Percentiles rank a stretch among this genome's conserved stretches.
phyloP scores from a whole-genome alignment of 345 rosid genomes.

The Psidium friedrichsthalianum region DNA sequence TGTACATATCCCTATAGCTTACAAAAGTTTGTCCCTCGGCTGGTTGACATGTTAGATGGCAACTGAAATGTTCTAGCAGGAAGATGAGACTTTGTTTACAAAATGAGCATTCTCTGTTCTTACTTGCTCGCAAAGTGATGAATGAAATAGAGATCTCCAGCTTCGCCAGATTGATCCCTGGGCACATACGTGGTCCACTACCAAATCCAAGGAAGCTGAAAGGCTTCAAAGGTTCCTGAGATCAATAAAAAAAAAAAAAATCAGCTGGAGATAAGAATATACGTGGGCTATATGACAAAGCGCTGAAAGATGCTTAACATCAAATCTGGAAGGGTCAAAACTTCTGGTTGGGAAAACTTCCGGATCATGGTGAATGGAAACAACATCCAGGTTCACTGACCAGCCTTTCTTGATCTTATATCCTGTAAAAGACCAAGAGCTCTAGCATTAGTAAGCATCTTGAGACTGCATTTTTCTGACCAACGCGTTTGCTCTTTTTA shows the following conservation, averaged over 20 bases:
- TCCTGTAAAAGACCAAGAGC: constrained; percentile 17
- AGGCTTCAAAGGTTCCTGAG: constrained; percentile 33
- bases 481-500: not conserved
- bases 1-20: not conserved
- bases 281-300: not conserved
- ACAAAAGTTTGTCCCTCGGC: not conserved
- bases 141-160: constrained; percentile 48
- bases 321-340: constrained; percentile 44
- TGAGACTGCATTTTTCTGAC: not conserved
- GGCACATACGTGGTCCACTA: constrained; percentile 66
- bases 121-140: constrained; percentile 61
- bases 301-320: constrained; percentile 12
- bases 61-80: not conserved
- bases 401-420: constrained; percentile 44
- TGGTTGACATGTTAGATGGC: not conserved
- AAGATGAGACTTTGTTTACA: not conserved
- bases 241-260: not conserved
- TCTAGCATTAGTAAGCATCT: not conserved
- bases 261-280: not conserved
- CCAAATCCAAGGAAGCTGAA: constrained; percentile 65
- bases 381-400: constrained; percentile 66
- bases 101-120: not conserved
- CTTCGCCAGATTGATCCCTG: constrained; percentile 59
- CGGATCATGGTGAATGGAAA: constrained; percentile 54
- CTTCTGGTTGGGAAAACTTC: constrained; percentile 33